phyloP scores from a whole-genome alignment of 2,329 filamentous ascomycete species.

The Verticillium zaregamsianum region DNA sequence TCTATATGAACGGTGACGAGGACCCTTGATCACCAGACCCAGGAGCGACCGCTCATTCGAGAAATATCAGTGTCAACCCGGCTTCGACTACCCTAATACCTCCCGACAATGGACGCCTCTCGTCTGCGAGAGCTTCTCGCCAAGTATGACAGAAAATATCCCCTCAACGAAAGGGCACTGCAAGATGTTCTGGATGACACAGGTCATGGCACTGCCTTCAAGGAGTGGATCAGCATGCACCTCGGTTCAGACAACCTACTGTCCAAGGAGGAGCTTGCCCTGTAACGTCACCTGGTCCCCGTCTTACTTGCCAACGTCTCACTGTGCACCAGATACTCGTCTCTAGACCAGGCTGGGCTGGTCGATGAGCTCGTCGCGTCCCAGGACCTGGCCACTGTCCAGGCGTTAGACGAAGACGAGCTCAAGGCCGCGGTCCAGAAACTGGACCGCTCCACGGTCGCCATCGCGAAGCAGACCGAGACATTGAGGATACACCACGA shows the following conservation, averaged over 20 bases:
- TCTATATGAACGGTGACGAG: neutral
- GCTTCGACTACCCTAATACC: too few species aligned
- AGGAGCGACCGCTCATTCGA: neutral
- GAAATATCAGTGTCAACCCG: neutral
- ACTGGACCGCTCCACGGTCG: slow-evolving; percentile 59
- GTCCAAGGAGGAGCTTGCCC: slow-evolving; percentile 47
- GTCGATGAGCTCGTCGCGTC: slow-evolving; percentile 39
- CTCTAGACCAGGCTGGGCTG: slow-evolving; percentile 43
- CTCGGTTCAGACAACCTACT: slow-evolving; percentile 48
- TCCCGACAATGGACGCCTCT: neutral
- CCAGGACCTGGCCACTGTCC: slow-evolving; percentile 41
- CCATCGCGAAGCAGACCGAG: slow-evolving; percentile 61
- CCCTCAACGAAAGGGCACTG: slow-evolving; percentile 29
- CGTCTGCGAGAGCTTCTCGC: slow-evolving; percentile 1
- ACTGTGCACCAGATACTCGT: slow-evolving; percentile 38
- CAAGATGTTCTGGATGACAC: slow-evolving; percentile 30
- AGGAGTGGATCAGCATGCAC: slow-evolving; percentile 45
- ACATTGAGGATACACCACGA: slow-evolving; percentile 58
- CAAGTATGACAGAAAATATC: slow-evolving; percentile 23
- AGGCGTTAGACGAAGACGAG: slow-evolving; percentile 54
- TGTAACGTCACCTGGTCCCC: slow-evolving; percentile 32
- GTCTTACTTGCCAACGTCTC: slow-evolving; percentile 6
- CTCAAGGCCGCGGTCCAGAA: slow-evolving; percentile 58
- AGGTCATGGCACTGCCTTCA: slow-evolving; percentile 28
- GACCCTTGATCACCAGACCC: neutral